These are phyloP conservation scores for Neurospora africana DNA, from an alignment of 495 filamentous ascomycete genomes.

Conservation along the genomic window DNA sequence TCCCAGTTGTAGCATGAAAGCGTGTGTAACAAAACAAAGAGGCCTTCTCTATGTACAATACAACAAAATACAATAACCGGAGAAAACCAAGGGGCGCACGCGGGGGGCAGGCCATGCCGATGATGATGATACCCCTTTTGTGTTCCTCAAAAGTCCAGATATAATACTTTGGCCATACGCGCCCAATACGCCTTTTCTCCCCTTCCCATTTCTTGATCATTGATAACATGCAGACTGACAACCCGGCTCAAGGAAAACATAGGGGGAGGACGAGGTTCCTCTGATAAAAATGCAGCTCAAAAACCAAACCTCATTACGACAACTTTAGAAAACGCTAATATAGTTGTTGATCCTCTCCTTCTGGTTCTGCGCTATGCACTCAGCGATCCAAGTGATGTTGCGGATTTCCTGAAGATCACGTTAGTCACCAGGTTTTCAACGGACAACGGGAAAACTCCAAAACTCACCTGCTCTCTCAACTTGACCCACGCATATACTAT, in stretches of 20 bases:
- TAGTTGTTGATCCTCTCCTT: slow-evolving; percentile 98
- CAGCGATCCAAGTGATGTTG: slow-evolving; percentile 98
- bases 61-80: slow-evolving; percentile 11
- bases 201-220: neutral
- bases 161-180: neutral
- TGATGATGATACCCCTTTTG: slow-evolving; percentile 2
- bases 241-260: neutral
- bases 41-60: slow-evolving; percentile 30
- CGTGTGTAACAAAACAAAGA: slow-evolving; percentile 3
- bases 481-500: slow-evolving; percentile 98
- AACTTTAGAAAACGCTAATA: slow-evolving; percentile 74
- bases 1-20: slow-evolving; percentile 2
- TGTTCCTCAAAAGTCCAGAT: slow-evolving; percentile 2
- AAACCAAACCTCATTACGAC: slow-evolving; percentile 1
- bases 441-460: neutral
- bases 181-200: neutral
- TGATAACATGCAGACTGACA: neutral
- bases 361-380: slow-evolving; percentile 99
- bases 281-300: slow-evolving; percentile 7
- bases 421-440: slow-evolving; percentile 2
- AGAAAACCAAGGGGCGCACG: neutral
- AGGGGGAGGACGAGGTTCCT: neutral
- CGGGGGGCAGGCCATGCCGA: neutral
- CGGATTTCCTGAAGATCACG: slow-evolving; percentile 71
- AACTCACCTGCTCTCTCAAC: slow-evolving; percentile 83